These are phyloP conservation scores for Austroboletus rostrupii DNA, from an alignment of 1,284 basidiomycete species.

Conservation along the genomic window DNA sequence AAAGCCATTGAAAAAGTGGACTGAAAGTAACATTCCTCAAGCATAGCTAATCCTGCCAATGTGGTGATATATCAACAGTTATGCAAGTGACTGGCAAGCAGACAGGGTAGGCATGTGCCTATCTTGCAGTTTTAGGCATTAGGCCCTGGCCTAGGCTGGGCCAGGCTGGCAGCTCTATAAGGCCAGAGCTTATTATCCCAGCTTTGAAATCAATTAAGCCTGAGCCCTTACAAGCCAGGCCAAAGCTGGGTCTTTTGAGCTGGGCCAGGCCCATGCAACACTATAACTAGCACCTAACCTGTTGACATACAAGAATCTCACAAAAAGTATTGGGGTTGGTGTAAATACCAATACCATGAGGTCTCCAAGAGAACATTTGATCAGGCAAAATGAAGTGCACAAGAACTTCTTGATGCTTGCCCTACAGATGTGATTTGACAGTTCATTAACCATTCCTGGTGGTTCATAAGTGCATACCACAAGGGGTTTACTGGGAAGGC, in stretches of 20 bases:
- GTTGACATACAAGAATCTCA: too few species aligned
- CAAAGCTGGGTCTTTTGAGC: too few species aligned
- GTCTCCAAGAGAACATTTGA: conserved; percentile 25
- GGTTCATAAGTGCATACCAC: neutral
- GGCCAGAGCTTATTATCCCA: neutral
- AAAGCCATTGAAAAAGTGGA: conserved; percentile 49
- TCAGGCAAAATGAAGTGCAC: conserved; percentile 24
- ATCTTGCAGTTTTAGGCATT: conserved; percentile 33
- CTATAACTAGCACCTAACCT: too few species aligned
- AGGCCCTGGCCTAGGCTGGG: neutral
- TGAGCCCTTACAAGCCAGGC: too few species aligned
- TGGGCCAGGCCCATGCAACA: too few species aligned
- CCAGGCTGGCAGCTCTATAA: neutral
- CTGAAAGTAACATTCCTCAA: conserved; percentile 49
- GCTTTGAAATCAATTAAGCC: too few species aligned
- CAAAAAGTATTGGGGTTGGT: conserved; percentile 28
- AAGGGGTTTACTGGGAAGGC: neutral
- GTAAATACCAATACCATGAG: conserved; percentile 28
- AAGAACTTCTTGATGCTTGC: conserved; percentile 20
- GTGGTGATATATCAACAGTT: neutral
- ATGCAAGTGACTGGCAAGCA: neutral
- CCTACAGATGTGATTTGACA: neutral
- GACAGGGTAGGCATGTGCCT: conserved; percentile 19
- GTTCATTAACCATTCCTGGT: conserved; percentile 26
- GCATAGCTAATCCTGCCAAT: conserved; percentile 39